Evolutionary conservation across 73 alveolate genomes (phyloP), one percentile per base, ranked within the genome.

Genomic region (Paramecium pentaurelia): DNA sequence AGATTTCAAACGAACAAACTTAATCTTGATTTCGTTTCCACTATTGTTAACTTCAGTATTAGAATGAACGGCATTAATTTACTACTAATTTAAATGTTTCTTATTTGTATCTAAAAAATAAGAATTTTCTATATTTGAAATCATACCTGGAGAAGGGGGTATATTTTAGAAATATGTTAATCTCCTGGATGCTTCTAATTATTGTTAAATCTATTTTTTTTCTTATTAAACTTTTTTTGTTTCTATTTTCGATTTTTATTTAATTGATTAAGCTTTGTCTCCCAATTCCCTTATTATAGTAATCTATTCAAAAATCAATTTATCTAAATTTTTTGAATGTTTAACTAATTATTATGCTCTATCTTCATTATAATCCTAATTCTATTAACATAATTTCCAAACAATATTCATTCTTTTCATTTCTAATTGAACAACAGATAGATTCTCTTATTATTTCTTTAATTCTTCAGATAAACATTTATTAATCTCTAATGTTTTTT

Each of bases 281-380:
- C 36, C n/a, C 3, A 12, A 80, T 6, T 80, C 91, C 34, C 34
- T 80, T 0, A 42, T 80, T 10, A 45, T 47, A 44, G 49, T 7
- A 10, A 20, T 80, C 20, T 80, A 80, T 80, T 80, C 91, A 32
- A 27, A 12, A 11, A 80, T 80, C 18, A 80, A 25, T 40, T 47
- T 40, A 42, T 42, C 91, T 20, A 80, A 25, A 45, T 49, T 49
- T 6, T 80, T 45, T 14, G 64, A 32, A 36, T 80, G 75, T 22
- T 36, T 80, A 20, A 34, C 91, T 47, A 80, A 42, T 44, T 44
- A 30, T 47, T 80, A 27, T 2, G 91, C 91, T 7, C 75, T 80
- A 20, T 80, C 71, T 80, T 80, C 91, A 47, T 80, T 80, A 49
- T 80, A 42, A 44, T 80, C 91, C 32, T 40, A 8, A 49, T 80